Conservation (phyloP, 352 stramenopile species). For the Pythium brassicae region DNA sequence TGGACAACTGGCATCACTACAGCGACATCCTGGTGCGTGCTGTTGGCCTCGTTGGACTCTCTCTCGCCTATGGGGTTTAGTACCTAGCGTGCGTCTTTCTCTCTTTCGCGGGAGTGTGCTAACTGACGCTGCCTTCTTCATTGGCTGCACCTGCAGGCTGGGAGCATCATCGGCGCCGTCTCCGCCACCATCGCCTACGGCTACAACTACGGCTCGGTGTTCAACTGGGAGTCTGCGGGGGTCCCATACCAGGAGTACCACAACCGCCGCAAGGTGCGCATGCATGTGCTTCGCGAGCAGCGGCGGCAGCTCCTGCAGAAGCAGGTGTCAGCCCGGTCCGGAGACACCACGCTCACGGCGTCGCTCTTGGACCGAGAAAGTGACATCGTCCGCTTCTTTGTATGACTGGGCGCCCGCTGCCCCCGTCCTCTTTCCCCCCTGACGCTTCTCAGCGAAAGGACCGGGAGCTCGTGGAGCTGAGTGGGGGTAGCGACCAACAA, state of each 20-base stretch:
- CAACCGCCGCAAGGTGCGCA: slow-evolving; percentile 22
- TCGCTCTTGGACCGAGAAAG: slow-evolving; percentile 14
- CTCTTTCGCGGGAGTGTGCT: too few species aligned
- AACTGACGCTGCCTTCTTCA: neutral
- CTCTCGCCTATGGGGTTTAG: too few species aligned
- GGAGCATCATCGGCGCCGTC: slow-evolving; percentile 59
- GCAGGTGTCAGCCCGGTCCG: slow-evolving; percentile 12
- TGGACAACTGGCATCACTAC: slow-evolving; percentile 88
- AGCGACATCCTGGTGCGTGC: slow-evolving; percentile 59
- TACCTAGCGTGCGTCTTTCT: too few species aligned
- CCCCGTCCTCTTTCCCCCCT: neutral
- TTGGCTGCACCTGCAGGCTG: slow-evolving; percentile 17
- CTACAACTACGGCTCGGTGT: slow-evolving; percentile 70
- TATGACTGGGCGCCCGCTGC: slow-evolving; percentile 4
- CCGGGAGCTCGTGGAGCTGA: slow-evolving; percentile 17
- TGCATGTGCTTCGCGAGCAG: slow-evolving; percentile 16
- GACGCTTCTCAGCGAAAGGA: slow-evolving; percentile 19
- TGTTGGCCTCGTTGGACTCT: neutral
- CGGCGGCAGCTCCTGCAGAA: slow-evolving; percentile 16
- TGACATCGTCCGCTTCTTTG: slow-evolving; percentile 21
- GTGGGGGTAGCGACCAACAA: slow-evolving; percentile 4
- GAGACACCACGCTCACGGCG: slow-evolving; percentile 11
- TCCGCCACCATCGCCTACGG: slow-evolving; percentile 50
- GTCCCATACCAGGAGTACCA: slow-evolving; percentile 27
- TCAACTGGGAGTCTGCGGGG: slow-evolving; percentile 29